Conservation (phyloP, 2,329 filamentous ascomycete species). For the Neoascochyta sp. region DNA sequence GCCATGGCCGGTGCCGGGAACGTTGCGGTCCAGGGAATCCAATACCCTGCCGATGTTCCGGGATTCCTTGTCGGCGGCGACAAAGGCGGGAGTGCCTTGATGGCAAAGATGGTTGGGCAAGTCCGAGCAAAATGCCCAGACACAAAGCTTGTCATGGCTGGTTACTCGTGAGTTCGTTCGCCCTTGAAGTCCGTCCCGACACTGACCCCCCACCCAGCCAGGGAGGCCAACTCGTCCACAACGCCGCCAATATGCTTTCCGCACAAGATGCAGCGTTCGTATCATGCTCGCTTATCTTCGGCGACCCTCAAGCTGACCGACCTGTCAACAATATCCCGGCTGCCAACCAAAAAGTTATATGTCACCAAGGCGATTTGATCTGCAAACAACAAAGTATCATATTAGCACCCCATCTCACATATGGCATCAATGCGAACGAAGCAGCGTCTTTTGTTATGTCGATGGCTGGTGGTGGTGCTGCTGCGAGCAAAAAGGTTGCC, state of each 20-base stretch:
- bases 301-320: constrained; percentile 37
- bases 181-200: no score
- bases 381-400: constrained; percentile 30
- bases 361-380: constrained; percentile 35
- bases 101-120: constrained; percentile 43
- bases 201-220: no score
- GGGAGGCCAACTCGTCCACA: constrained; percentile 45
- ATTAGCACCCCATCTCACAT: constrained; percentile 35
- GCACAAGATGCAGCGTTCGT: constrained; percentile 22
- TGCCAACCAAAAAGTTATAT: constrained; percentile 33
- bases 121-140: constrained; percentile 44
- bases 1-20: constrained; percentile 38
- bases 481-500: constrained; percentile 1
- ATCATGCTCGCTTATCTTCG: constrained; percentile 35
- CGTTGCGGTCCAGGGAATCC: constrained; percentile 53
- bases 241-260: constrained; percentile 38
- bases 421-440: constrained; percentile 26
- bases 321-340: constrained; percentile 31
- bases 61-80: constrained; percentile 51
- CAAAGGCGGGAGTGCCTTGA: constrained; percentile 41
- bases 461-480: constrained; percentile 7
- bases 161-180: constrained; percentile 46
- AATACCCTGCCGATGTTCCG: constrained; percentile 47
- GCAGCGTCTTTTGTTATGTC: constrained; percentile 33
- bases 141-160: constrained; percentile 47